phyloP scores from a whole-genome alignment of 495 filamentous ascomycete species.

The Bacidia rubella region DNA sequence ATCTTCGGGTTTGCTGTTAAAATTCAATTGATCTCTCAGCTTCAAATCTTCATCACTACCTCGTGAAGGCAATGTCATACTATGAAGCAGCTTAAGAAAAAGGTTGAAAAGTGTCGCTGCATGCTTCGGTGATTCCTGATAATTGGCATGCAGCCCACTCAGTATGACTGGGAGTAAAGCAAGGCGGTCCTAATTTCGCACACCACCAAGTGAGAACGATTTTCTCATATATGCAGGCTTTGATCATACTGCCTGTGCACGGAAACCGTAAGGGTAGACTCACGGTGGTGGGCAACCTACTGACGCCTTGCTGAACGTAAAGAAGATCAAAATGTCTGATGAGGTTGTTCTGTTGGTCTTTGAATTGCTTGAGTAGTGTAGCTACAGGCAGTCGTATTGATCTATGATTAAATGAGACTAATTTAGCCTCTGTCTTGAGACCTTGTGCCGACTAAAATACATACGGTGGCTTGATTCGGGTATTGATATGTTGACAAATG shows the following conservation, averaged over 20 bases:
- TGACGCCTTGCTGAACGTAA: conserved; percentile 78
- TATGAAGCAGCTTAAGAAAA: conserved; percentile 57
- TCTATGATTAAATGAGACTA: conserved; percentile 7
- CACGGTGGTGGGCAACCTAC: conserved; percentile 39
- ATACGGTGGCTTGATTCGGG: conserved; percentile 47
- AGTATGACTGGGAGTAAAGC: conserved; percentile 60
- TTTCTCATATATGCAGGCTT: too few species aligned
- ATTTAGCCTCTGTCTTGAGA: too few species aligned
- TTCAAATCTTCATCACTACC: conserved; percentile 64
- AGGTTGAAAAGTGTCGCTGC: conserved; percentile 70
- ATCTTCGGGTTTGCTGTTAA: conserved; percentile 49
- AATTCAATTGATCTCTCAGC: conserved; percentile 49
- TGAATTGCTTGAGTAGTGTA: conserved; percentile 78
- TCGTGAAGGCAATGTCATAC: conserved; percentile 57
- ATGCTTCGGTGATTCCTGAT: conserved; percentile 46
- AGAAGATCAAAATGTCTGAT: conserved; percentile 79
- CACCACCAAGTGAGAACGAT: background rate
- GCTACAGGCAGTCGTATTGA: conserved; percentile 72
- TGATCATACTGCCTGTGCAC: too few species aligned
- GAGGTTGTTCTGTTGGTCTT: conserved; percentile 54
- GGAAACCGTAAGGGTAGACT: conserved; percentile 3
- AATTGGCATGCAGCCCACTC: conserved; percentile 51
- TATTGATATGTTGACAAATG: conserved; percentile 72
- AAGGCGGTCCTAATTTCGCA: conserved; percentile 36
- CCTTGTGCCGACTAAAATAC: background rate